These are phyloP conservation scores for Cystofilobasidium macerans DNA, from an alignment of 768 basidiomycete species.

Conservation along the genomic window DNA sequence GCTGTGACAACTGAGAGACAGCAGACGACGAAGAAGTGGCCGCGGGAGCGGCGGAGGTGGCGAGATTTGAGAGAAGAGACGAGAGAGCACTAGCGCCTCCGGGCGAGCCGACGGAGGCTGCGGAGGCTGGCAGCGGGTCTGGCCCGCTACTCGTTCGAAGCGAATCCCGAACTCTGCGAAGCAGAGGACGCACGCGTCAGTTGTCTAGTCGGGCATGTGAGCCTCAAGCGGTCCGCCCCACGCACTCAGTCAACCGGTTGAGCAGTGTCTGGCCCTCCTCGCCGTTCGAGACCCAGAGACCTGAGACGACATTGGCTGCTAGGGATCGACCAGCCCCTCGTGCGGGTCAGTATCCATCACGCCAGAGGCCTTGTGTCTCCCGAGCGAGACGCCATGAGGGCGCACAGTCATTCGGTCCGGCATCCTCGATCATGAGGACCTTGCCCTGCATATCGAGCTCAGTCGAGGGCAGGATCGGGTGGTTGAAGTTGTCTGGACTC, in stretches of 20 bases:
- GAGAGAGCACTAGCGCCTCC: neutral
- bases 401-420: conserved; percentile 9
- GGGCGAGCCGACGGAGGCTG: neutral
- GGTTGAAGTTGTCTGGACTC: conserved; percentile 27
- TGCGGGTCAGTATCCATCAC: no score
- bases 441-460: conserved; percentile 29
- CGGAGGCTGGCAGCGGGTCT: neutral
- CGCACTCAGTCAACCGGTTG: conserved; percentile 12
- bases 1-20: neutral
- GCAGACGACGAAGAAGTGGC: neutral
- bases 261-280: conserved; percentile 24
- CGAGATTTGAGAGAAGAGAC: neutral
- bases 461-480: conserved; percentile 18
- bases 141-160: neutral
- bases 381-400: neutral
- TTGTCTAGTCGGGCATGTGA: no score
- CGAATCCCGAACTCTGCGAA: neutral
- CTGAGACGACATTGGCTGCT: conserved; percentile 19
- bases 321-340: no score
- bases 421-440: conserved; percentile 25
- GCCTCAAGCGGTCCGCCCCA: no score
- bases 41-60: neutral
- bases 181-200: neutral
- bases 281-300: conserved; percentile 23
- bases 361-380: no score